phyloP scores from a whole-genome alignment of 1,139 yeast species.

The Citeromyces hawaiiensis region DNA sequence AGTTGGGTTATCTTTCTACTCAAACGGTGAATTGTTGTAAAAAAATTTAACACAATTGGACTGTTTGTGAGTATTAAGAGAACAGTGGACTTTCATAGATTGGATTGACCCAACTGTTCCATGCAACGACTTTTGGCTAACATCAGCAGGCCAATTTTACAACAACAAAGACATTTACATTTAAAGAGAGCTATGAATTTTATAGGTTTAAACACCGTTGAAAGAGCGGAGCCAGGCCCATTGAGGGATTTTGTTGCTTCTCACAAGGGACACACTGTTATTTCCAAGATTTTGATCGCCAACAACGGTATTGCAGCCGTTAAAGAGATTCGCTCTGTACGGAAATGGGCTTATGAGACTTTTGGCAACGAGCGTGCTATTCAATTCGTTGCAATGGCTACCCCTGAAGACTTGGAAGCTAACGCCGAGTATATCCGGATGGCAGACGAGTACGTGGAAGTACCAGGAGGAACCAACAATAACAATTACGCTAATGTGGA shows the following conservation, averaged over 20 bases:
- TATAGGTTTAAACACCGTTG: slow-evolving; percentile 66
- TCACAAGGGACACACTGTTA: slow-evolving; percentile 93
- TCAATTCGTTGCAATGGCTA: slow-evolving; percentile 95
- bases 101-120: background rate
- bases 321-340: slow-evolving; percentile 89
- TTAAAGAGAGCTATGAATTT: slow-evolving; percentile 51
- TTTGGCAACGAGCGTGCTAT: slow-evolving; percentile 92
- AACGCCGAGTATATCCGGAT: slow-evolving; percentile 96
- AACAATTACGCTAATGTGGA: slow-evolving; percentile 98
- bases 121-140: background rate
- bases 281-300: slow-evolving; percentile 79
- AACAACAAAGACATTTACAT: background rate
- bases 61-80: background rate
- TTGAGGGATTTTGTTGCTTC: slow-evolving; percentile 76
- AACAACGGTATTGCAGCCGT: slow-evolving; percentile 99
- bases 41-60: background rate
- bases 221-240: slow-evolving; percentile 57
- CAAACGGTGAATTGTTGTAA: background rate
- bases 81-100: background rate
- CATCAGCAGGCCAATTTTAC: background rate
- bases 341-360: slow-evolving; percentile 98
- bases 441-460: slow-evolving; percentile 98
- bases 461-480: slow-evolving; percentile 98
- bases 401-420: slow-evolving; percentile 95
- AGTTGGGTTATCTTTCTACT: background rate